Evolutionary conservation across 345 rosid species (phyloP).

Genomic region (Eucalyptus erythrocorys): DNA sequence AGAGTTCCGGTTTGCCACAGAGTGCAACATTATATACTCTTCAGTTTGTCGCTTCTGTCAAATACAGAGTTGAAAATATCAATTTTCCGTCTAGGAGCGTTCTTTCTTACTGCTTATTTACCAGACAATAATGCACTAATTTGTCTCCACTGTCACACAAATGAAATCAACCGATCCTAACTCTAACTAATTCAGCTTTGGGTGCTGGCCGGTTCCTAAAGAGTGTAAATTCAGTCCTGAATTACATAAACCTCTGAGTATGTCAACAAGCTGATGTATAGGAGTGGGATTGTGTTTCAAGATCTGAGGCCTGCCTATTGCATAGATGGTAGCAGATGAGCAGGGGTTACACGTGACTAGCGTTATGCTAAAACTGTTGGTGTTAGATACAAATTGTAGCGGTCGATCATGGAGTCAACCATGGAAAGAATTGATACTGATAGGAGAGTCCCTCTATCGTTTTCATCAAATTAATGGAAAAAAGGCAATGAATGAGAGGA

Average conservation of each 20-base stretch:
- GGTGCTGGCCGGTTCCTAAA: too few relatives aligned
- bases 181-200: too few relatives aligned
- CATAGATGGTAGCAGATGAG: background rate
- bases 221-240: too few relatives aligned
- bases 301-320: background rate
- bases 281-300: background rate
- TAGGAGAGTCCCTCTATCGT: rapidly evolving
- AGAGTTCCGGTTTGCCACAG: background rate
- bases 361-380: background rate
- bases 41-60: background rate
- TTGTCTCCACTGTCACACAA: too few relatives aligned
- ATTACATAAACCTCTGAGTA: too few relatives aligned
- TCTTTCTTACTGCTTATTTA: background rate
- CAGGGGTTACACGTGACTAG: background rate
- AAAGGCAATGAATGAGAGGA: background rate
- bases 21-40: background rate
- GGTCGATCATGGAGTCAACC: background rate
- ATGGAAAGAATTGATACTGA: background rate
- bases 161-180: too few relatives aligned
- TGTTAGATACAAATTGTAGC: rapidly evolving
- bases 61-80: background rate
- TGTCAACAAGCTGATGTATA: background rate
- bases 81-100: background rate
- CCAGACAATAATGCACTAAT: too few relatives aligned
- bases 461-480: too few relatives aligned